Evolutionary conservation across 1,139 yeast genomes (phyloP), one percentile per base, ranked within the genome.

Genomic region (Kluyveromyces sp.): DNA sequence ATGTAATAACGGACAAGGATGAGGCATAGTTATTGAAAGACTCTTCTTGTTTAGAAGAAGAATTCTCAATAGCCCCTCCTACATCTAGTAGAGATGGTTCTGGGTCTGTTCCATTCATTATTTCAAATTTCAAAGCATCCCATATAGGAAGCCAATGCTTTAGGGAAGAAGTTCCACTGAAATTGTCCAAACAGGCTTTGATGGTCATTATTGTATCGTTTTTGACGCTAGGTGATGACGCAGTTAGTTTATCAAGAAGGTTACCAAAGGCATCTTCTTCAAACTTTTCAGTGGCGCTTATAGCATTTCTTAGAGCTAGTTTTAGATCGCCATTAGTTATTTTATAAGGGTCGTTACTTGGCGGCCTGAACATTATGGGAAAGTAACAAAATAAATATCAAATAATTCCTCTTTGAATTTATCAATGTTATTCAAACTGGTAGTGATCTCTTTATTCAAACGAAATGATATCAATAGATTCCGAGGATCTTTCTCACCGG

Each of bases 361-460:
- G 96, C 1, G 98, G 97, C 50, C 81, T 83, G 67, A 94, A 94
- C 1, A 97, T 85, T 45, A 94, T 90, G 3, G 99, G 99, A 67
- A 90, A 94, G 67, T 94, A 94, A 64, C 98, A 92, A 62, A 92
- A 92, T 37, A 89, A 34, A 86, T 80, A 61, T 94, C 98, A 60
- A 90, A 92, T 49, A 92, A 65, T 29, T 86, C 88, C 51, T 81
- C 82, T 29, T 71, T 65, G 46, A 56, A 65, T 2, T 65, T 58
- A 0, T 56, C 51, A 35, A 71, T 69, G 44, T 80, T 72, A 1
- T 66, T 61, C 41, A 84, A 72, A 7, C 55, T 54, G 6, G 66
- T 54, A 29, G 83, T 73, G 28, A 92, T 76, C 3, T 48, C 48
- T 8, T 66, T 57, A 55, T 83, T 79, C 45, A 88, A 63, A 3